A percentile compares a stretch with the other conserved stretches of the same genome.
These are phyloP conservation scores for Penicillium waksmanii DNA, from an alignment of 495 filamentous ascomycete genomes.

Conservation along the genomic window DNA sequence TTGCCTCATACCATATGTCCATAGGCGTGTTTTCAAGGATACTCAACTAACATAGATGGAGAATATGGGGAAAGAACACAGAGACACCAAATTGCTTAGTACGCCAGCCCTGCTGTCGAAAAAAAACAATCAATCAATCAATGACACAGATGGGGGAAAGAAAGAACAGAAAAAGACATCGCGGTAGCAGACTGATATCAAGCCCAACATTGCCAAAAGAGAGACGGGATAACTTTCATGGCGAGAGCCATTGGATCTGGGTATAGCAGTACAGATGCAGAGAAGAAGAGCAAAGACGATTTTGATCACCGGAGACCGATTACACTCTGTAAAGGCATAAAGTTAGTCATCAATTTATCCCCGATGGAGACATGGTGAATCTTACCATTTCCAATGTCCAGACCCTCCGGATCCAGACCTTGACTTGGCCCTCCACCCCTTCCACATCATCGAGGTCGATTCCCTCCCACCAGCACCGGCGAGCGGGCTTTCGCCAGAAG, in stretches of 20 bases:
- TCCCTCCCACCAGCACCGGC: constrained; percentile 99
- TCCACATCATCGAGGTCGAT: constrained; percentile 91
- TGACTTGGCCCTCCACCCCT: constrained; percentile 87
- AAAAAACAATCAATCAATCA: constrained; percentile 13
- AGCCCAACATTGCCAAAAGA: constrained; percentile 12
- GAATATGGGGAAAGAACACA: constrained; percentile 17
- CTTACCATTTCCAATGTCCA: constrained; percentile 98
- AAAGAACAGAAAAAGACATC: background rate
- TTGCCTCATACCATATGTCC: constrained; percentile 13
- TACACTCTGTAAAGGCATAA: constrained; percentile 63
- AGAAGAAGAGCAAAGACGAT: constrained; percentile 21
- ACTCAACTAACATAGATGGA: constrained; percentile 17
- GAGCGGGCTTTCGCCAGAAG: constrained; percentile 97
- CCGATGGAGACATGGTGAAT: background rate
- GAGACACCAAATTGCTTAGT: constrained; percentile 20
- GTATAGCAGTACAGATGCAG: constrained; percentile 33
- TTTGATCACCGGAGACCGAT: constrained; percentile 75
- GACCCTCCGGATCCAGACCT: constrained; percentile 96
- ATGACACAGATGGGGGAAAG: constrained; percentile 8
- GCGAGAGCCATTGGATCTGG: constrained; percentile 28
- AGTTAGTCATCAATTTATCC: background rate
- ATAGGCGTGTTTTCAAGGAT: constrained; percentile 9
- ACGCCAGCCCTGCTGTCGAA: constrained; percentile 25
- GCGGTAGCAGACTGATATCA: constrained; percentile 2
- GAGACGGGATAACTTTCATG: constrained; percentile 25